Percentiles rank a stretch among this genome's conserved stretches.
These are phyloP conservation scores for Plantago rigida DNA, from an alignment of 305 asterid species.

Conservation along the genomic window DNA sequence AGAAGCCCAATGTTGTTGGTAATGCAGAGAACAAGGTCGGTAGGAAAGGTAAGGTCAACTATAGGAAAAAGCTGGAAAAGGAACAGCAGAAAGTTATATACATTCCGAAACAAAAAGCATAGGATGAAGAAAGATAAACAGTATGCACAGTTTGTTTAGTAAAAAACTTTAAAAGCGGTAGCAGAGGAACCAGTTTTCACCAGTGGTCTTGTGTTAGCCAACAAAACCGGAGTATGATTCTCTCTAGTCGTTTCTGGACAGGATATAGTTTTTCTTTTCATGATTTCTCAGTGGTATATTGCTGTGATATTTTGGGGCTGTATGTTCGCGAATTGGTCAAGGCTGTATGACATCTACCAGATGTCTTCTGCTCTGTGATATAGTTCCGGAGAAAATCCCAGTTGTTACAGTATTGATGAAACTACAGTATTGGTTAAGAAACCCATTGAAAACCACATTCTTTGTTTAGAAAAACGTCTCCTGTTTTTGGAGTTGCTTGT, in stretches of 20 bases:
- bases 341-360: neutral
- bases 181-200: neutral
- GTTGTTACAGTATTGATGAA: no score
- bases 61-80: slow-evolving; percentile 35
- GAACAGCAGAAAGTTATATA: slow-evolving; percentile 40
- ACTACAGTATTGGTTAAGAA: no score
- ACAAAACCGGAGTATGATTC: neutral
- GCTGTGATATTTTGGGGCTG: neutral
- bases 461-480: no score
- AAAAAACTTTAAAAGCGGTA: no score
- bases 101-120: slow-evolving; percentile 50
- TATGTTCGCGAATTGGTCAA: neutral
- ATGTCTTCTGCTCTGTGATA: neutral
- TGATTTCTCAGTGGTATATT: neutral
- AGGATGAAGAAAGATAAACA: slow-evolving; percentile 32
- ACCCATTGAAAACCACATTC: no score
- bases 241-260: neutral
- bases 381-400: no score
- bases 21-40: slow-evolving; percentile 32
- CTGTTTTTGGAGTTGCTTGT: no score
- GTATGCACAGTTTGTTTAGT: slow-evolving; percentile 2
- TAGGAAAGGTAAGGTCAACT: slow-evolving; percentile 31
- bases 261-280: neutral
- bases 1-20: slow-evolving; percentile 21
- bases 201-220: neutral